Evolutionary conservation across 345 rosid genomes (phyloP).

Genomic region (Syzygium grande): DNA sequence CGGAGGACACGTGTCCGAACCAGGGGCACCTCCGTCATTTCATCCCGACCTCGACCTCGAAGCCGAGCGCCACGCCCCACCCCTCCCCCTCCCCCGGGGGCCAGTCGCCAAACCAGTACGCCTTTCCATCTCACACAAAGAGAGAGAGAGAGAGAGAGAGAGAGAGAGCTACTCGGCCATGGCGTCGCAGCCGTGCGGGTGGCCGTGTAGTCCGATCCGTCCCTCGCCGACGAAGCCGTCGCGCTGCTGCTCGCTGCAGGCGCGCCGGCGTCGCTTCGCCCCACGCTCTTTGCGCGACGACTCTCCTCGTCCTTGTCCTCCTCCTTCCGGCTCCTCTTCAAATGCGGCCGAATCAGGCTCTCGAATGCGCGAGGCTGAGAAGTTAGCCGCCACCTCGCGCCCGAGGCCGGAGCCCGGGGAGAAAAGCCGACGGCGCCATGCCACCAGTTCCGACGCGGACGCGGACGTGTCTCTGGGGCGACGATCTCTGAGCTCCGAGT

Average conservation of each 20-base stretch:
- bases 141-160: background rate
- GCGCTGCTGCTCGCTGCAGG: background rate
- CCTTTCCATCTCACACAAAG: background rate
- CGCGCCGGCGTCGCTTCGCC: background rate
- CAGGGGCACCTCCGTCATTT: background rate
- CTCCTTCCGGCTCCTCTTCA: background rate
- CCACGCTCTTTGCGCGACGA: background rate
- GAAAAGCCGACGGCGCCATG: no score
- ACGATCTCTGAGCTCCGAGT: slow-evolving; percentile 4
- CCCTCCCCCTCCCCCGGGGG: background rate
- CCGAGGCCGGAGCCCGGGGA: background rate
- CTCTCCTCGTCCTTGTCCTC: background rate
- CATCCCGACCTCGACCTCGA: background rate
- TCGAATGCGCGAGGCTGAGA: background rate
- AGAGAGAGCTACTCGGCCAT: background rate
- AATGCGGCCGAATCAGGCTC: background rate
- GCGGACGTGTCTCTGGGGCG: background rate
- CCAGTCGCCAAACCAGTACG: background rate
- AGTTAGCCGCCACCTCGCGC: background rate
- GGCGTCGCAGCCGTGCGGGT: slow-evolving; percentile 9
- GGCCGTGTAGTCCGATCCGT: background rate
- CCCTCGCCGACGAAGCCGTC: background rate
- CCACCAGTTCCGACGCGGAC: background rate
- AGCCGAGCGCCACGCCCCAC: background rate
- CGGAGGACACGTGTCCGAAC: background rate